Percentiles rank a stretch among this genome's conserved stretches.
These are phyloP conservation scores for Starmerella sirachaensis DNA, from an alignment of 805 yeast species.

Conservation along the genomic window DNA sequence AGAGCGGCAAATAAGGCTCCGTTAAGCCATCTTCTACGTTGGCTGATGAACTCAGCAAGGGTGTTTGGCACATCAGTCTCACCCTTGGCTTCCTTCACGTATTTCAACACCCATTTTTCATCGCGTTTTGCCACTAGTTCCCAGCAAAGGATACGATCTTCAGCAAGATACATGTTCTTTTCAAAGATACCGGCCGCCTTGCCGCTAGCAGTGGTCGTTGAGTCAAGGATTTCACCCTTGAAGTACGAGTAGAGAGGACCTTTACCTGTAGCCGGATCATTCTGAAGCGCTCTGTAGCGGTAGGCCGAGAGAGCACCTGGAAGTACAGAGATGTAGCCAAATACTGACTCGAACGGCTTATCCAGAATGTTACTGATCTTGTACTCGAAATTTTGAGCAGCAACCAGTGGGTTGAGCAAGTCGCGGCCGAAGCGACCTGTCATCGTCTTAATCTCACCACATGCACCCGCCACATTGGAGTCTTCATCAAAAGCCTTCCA, in stretches of 20 bases:
- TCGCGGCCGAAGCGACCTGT: conserved; percentile 80
- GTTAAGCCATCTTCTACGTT: conserved; percentile 95
- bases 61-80: conserved; percentile 95
- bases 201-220: conserved; percentile 41
- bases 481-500: conserved; percentile 98
- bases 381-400: conserved; percentile 92
- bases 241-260: conserved; percentile 86
- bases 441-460: conserved; percentile 94
- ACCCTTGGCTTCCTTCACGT: conserved; percentile 85
- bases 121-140: conserved; percentile 78
- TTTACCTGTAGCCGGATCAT: conserved; percentile 69
- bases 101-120: conserved; percentile 80
- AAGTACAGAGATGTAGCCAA: conserved; percentile 84
- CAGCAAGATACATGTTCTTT: conserved; percentile 95
- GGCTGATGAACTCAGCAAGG: conserved; percentile 89
- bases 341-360: conserved; percentile 83
- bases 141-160: conserved; percentile 93
- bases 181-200: conserved; percentile 63
- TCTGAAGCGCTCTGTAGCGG: conserved; percentile 72
- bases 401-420: conserved; percentile 79
- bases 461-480: conserved; percentile 97
- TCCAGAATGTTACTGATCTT: conserved; percentile 94
- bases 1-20: conserved; percentile 97
- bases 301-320: conserved; percentile 97
- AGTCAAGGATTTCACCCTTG: conserved; percentile 64